phyloP scores from a whole-genome alignment of 495 filamentous ascomycete species.

The Xylaria cubensis region DNA sequence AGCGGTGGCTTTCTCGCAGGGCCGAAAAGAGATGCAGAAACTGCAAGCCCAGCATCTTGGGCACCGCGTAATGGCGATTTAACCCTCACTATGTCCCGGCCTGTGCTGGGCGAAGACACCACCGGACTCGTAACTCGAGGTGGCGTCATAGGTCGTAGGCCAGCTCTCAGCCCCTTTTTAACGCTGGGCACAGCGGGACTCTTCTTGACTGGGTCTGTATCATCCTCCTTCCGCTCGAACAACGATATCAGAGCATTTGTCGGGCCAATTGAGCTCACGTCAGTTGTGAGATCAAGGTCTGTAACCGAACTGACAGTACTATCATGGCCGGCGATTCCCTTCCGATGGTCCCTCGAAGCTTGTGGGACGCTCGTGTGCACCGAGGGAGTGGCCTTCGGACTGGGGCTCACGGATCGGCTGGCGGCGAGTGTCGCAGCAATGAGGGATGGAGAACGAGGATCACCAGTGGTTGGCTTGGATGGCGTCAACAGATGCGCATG shows the following conservation, averaged over 20 bases:
- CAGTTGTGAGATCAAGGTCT: conserved; percentile 46
- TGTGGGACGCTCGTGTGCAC: conserved; percentile 24
- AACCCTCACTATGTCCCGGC: not conserved
- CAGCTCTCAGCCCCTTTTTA: conserved; percentile 34
- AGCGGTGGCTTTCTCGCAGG: conserved; percentile 25
- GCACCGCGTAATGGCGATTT: conserved; percentile 17
- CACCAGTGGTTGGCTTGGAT: conserved; percentile 25
- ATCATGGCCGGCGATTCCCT: conserved; percentile 33
- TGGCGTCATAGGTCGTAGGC: conserved; percentile 33
- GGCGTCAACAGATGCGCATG: conserved; percentile 30
- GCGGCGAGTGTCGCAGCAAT: conserved; percentile 64
- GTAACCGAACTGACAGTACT: conserved; percentile 37
- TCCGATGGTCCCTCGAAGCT: conserved; percentile 27
- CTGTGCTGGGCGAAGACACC: conserved; percentile 25
- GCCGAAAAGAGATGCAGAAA: not conserved
- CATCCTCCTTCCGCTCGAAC: conserved; percentile 58
- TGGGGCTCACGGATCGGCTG: conserved; percentile 56
- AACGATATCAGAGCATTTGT: conserved; percentile 66
- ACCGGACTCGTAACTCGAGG: conserved; percentile 33
- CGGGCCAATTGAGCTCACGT: conserved; percentile 60
- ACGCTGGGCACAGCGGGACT: conserved; percentile 5
- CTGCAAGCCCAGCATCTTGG: conserved; percentile 16
- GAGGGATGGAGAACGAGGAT: conserved; percentile 55
- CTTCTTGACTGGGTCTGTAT: conserved; percentile 51
- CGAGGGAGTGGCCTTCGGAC: conserved; percentile 41